These are phyloP conservation scores for Emmonsiellopsis sp. DNA, from an alignment of 2,329 filamentous ascomycete genomes.

Conservation along the genomic window DNA sequence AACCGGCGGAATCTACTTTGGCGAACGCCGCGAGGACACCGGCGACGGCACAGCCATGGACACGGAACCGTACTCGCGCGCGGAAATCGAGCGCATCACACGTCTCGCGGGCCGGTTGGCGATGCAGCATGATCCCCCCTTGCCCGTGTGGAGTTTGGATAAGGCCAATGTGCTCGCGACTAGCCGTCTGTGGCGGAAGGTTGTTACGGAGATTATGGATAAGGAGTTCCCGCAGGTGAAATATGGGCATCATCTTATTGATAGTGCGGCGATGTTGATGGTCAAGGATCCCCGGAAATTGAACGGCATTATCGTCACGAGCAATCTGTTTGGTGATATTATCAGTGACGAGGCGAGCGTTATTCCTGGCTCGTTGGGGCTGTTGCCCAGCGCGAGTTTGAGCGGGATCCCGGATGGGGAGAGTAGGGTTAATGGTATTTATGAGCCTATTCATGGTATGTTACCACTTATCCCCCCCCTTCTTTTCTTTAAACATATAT, in stretches of 20 bases:
- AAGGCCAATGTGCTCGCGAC: constrained; percentile 97
- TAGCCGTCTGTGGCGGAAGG: constrained; percentile 79
- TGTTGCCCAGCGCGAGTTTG: constrained; percentile 80
- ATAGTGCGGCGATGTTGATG: constrained; percentile 96
- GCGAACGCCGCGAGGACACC: constrained; percentile 67
- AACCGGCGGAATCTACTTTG: constrained; percentile 92
- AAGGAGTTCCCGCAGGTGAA: constrained; percentile 83
- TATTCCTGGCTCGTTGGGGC: constrained; percentile 81
- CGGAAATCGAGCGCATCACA: constrained; percentile 81
- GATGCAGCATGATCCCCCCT: constrained; percentile 63
- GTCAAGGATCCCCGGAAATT: constrained; percentile 82
- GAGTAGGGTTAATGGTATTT: constrained; percentile 82
- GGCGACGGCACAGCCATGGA: constrained; percentile 71
- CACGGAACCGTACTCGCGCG: constrained; percentile 74
- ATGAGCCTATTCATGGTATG: constrained; percentile 90
- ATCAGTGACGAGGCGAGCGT: constrained; percentile 92
- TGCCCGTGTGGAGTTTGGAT: constrained; percentile 77
- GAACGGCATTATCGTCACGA: constrained; percentile 86
- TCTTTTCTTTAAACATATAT: background rate
- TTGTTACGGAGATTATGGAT: constrained; percentile 72
- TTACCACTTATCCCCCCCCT: constrained; percentile 1
- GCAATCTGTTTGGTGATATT: constrained; percentile 93
- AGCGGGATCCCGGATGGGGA: constrained; percentile 63
- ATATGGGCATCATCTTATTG: constrained; percentile 83
- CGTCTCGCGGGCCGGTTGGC: constrained; percentile 75